Evolutionary conservation across 2,329 filamentous ascomycete species (phyloP), one percentile per base, ranked within the genome.

Genomic region (Exophiala aquamarina): DNA sequence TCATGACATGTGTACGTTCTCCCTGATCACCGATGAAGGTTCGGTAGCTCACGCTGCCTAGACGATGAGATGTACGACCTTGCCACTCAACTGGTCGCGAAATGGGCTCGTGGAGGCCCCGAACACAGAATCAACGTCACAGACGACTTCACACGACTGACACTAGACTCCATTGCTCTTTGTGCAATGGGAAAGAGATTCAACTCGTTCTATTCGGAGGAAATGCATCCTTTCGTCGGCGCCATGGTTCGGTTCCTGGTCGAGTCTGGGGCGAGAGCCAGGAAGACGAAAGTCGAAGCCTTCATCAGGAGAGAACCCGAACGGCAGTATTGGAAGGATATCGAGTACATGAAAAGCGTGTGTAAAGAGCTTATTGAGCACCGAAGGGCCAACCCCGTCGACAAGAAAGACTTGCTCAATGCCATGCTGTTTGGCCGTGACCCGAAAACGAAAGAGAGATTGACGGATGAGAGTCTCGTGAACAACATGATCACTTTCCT

Each of bases 171-270:
- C 0, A 75, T 90, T 7, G 83, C 83, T 1, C 73, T 90, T 20
- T 86, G 84, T 63, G 72, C 80, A n/a, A 85, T 87, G 81, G 78
- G 79, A 29, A 84, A 76, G 49, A 81, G 86, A 14, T 89, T 89
- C 73, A 89, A 89, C 66, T 84, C 79, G 1, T 89, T 84, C 65
- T 90, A 89, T 61, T 73, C 74, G 20, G 78, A 86, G 11, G 72
- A 81, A 7, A 69, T 85, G 63, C 86, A 90, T 55, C 84, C 85
- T 0, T 89, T 90, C 57, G 74, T 89, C 31, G 64, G 74, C 35
- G 78, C 83, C 26, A 88, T 89, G 85, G 73, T 73, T 1, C 73
- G 74, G n/a, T 78, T 86, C 44, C 69, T 90, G 1, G 59, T 64
- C 10, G 81, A 83, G 51, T 77, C 74, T 4, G 78, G 54, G 23